A percentile compares a stretch with the other conserved stretches of the same genome.
Conservation (phyloP, 805 yeast genomes). For the Schwanniomyces occidentalis region DNA sequence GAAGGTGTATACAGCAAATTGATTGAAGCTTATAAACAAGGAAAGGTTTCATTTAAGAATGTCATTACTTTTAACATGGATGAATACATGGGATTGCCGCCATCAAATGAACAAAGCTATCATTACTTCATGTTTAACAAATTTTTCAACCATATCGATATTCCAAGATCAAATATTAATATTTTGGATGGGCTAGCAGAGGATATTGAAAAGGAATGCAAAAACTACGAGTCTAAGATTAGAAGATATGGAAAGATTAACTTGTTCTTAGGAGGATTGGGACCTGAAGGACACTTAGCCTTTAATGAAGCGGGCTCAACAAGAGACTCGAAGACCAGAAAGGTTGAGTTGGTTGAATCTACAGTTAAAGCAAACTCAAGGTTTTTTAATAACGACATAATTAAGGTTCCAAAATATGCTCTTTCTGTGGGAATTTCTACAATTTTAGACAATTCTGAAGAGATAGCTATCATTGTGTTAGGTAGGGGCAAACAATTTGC, state of each 20-base stretch:
- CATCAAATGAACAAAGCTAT: constrained; percentile 51
- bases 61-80: constrained; percentile 66
- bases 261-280: constrained; percentile 58
- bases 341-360: constrained; percentile 46
- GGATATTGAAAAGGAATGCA: constrained; percentile 48
- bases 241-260: constrained; percentile 49
- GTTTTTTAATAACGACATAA: constrained; percentile 47
- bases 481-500: constrained; percentile 50
- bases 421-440: constrained; percentile 60
- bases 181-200: constrained; percentile 54
- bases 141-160: constrained; percentile 56
- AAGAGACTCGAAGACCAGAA: constrained; percentile 46
- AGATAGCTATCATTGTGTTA: constrained; percentile 51
- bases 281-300: constrained; percentile 63
- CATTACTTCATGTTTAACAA: constrained; percentile 59
- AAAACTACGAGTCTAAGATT: constrained; percentile 48
- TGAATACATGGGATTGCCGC: constrained; percentile 52
- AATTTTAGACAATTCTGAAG: constrained; percentile 54
- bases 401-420: constrained; percentile 52
- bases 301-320: constrained; percentile 58
- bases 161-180: constrained; percentile 51
- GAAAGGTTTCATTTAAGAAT: constrained; percentile 46
- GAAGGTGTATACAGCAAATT: constrained; percentile 52
- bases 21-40: constrained; percentile 43
- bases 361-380: constrained; percentile 56